A percentile compares a stretch with the other conserved stretches of the same genome.
Evolutionary conservation across 148 eudicot genomes (phyloP).

Genomic region (Salicornia ramosissima): DNA sequence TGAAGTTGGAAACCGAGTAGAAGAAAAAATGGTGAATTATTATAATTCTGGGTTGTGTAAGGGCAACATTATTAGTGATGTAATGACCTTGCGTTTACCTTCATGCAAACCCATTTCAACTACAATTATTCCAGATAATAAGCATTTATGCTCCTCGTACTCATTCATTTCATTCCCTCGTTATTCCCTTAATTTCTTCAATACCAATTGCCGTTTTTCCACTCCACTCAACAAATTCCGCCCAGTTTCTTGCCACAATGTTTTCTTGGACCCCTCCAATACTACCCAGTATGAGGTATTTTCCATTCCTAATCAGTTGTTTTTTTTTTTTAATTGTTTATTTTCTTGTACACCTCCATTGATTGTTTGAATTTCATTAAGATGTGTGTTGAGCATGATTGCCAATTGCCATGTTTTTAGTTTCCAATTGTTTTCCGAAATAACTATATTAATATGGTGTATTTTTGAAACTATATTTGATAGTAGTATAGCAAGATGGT

Average conservation of each 20-base stretch:
- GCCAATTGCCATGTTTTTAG: no score
- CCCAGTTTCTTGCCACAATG: conserved; percentile 36
- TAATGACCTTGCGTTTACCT: background rate
- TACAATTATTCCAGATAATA: background rate
- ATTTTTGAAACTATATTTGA: no score
- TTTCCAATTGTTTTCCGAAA: no score
- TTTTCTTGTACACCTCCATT: background rate
- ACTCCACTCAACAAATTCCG: conserved; percentile 2
- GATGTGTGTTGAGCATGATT: no score
- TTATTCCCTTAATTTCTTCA: conserved; percentile 15
- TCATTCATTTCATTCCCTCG: conserved; percentile 24
- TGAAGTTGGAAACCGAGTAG: no score
- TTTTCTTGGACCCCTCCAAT: conserved; percentile 37
- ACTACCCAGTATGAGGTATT: conserved; percentile 73
- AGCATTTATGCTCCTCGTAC: conserved; percentile 18
- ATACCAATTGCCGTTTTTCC: background rate
- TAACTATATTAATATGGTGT: no score
- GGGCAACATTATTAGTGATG: no score
- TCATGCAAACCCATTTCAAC: background rate
- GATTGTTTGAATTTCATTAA: background rate
- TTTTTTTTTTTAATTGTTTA: background rate
- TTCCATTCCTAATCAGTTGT: background rate
- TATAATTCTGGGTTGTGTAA: no score
- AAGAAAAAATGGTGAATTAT: no score
- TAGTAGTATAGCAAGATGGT: no score